phyloP scores from a whole-genome alignment of 306 rosid genomes.

The Canavalia gladiata region DNA sequence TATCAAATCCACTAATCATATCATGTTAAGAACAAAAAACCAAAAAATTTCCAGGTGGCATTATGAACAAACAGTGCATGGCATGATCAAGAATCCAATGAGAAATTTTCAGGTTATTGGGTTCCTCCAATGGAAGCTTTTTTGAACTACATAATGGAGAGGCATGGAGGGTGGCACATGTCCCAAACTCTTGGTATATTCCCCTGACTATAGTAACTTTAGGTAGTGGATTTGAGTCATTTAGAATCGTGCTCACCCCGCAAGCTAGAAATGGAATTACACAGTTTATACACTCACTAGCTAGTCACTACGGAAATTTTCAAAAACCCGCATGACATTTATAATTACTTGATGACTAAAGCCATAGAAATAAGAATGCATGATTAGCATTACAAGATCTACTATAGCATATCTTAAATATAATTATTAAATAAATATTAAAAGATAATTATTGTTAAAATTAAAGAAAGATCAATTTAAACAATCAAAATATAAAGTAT shows the following conservation, averaged over 20 bases:
- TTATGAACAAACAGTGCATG: conserved; percentile 37
- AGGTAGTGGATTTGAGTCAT: conserved; percentile 71
- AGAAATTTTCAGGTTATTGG: conserved; percentile 51
- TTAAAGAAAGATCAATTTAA: no score
- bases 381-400: no score
- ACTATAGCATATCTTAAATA: no score
- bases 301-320: not conserved
- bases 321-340: not conserved
- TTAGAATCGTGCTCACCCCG: conserved; percentile 70
- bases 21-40: conserved; percentile 21
- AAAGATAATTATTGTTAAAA: no score
- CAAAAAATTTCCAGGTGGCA: conserved; percentile 14
- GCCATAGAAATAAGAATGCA: not conserved
- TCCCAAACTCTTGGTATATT: conserved; percentile 70
- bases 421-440: no score
- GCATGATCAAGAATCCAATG: conserved; percentile 70
- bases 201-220: conserved; percentile 60
- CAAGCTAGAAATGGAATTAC: conserved; percentile 60
- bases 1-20: conserved; percentile 42
- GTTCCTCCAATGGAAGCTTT: conserved; percentile 55
- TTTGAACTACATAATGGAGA: conserved; percentile 75
- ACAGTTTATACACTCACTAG: not conserved
- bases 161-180: conserved; percentile 73
- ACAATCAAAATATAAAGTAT: no score
- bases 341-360: not conserved